Evolutionary conservation across 2,329 filamentous ascomycete species (phyloP).

Genomic region (Acephala macrosclerotiorum): DNA sequence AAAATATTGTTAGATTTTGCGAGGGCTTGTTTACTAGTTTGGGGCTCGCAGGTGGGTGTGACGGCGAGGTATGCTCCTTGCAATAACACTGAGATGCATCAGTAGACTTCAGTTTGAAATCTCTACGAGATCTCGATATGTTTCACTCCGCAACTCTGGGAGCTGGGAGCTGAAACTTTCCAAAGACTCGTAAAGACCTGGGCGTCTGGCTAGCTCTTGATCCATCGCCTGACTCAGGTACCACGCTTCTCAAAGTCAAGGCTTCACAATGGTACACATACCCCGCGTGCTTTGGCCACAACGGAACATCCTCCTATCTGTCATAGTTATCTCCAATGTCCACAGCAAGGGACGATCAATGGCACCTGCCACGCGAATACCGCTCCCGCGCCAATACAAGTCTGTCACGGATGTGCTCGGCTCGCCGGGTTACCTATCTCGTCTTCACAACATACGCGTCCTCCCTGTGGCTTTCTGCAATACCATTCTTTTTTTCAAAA

Average conservation of each 20-base stretch:
- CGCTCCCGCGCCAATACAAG: not conserved
- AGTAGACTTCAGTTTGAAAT: no score
- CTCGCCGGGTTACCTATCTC: not conserved
- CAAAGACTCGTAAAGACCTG: not conserved
- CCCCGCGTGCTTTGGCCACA: not conserved
- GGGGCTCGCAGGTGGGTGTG: no score
- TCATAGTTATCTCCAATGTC: not conserved
- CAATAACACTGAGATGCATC: no score
- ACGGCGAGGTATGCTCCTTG: no score
- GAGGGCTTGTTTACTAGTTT: no score
- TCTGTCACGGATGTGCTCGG: no score
- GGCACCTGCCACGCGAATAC: not conserved
- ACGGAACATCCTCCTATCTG: not conserved
- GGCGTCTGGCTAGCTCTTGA: not conserved
- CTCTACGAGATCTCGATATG: not conserved
- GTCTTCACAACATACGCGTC: not conserved
- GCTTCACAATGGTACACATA: not conserved
- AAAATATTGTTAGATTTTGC: no score
- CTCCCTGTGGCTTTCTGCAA: not conserved
- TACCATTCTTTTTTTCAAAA: not conserved
- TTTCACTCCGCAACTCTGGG: not conserved
- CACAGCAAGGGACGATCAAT: not conserved
- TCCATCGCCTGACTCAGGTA: not conserved
- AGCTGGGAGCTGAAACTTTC: not conserved
- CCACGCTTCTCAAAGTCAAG: not conserved